Evolutionary conservation across 805 yeast genomes (phyloP).

Genomic region (Wickerhamomyces bovis): DNA sequence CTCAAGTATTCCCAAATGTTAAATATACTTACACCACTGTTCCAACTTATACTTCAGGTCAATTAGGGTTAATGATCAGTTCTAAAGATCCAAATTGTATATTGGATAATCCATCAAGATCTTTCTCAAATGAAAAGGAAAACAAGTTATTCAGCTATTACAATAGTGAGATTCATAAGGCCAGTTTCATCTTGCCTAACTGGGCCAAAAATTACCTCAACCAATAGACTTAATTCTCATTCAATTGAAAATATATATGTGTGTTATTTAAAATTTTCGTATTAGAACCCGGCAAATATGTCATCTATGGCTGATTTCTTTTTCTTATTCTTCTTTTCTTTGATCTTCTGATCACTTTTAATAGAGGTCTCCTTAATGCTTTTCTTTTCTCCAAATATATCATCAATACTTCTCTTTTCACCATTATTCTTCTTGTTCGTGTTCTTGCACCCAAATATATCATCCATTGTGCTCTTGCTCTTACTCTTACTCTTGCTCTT

Average conservation of each 20-base stretch:
- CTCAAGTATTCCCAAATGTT: conserved; percentile 52
- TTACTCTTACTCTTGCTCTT: no score
- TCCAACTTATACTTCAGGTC: conserved; percentile 87
- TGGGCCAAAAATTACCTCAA: conserved; percentile 51
- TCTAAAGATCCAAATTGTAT: conserved; percentile 44
- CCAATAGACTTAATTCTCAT: conserved; percentile 2
- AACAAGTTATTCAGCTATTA: conserved; percentile 53
- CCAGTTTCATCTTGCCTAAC: conserved; percentile 73
- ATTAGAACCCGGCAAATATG: conserved; percentile 47
- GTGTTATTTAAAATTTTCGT: no score
- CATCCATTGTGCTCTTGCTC: not conserved
- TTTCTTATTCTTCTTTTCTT: conserved; percentile 29
- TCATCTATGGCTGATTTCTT: conserved; percentile 61
- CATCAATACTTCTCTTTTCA: conserved; percentile 1
- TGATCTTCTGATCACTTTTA: not conserved
- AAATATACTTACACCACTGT: conserved; percentile 73
- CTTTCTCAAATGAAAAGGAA: conserved; percentile 39
- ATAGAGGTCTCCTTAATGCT: not conserved
- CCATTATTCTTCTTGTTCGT: conserved; percentile 10
- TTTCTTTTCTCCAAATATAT: conserved; percentile 9
- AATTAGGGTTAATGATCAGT: conserved; percentile 72
- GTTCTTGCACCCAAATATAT: conserved; percentile 2
- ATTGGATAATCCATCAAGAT: conserved; percentile 48
- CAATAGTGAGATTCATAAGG: conserved; percentile 56
- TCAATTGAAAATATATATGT: not conserved